phyloP scores from a whole-genome alignment of 805 yeast genomes.

The Millerago galiae region DNA sequence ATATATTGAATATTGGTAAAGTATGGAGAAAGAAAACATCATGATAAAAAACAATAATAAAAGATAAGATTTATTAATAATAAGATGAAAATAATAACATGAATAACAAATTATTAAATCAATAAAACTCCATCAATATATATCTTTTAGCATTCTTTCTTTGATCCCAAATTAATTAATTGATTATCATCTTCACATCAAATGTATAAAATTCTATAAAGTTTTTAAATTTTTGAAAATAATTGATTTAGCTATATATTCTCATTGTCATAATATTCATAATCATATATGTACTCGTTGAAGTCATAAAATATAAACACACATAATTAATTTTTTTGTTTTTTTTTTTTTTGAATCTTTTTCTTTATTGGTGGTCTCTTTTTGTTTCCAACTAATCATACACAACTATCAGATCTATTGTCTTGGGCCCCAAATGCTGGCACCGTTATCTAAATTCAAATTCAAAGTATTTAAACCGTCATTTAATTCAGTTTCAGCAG shows the following conservation, averaged over 20 bases:
- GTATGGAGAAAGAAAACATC: no score
- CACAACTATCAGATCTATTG: conserved; percentile 1
- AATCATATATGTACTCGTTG: neutral
- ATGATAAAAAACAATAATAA: no score
- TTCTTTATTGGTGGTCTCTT: no score
- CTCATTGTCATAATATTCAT: neutral
- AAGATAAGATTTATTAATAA: no score
- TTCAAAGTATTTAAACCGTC: conserved; percentile 22
- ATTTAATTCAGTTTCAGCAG: conserved; percentile 17
- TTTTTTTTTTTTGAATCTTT: no score
- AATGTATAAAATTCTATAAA: neutral
- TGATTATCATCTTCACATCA: neutral
- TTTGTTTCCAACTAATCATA: no score
- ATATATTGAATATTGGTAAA: no score
- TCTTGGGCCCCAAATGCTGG: conserved; percentile 26
- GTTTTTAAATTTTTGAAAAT: no score
- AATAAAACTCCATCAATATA: no score
- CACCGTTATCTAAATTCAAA: conserved; percentile 19
- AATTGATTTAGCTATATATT: neutral
- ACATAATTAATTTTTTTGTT: no score
- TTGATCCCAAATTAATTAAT: neutral
- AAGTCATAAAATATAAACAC: neutral
- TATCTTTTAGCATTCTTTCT: neutral
- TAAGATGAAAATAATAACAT: no score
- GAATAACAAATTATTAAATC: no score